A percentile compares a stretch with the other conserved stretches of the same genome.
Conservation (phyloP, 768 basidiomycete genomes). For the Melanogaster broomeanus region DNA sequence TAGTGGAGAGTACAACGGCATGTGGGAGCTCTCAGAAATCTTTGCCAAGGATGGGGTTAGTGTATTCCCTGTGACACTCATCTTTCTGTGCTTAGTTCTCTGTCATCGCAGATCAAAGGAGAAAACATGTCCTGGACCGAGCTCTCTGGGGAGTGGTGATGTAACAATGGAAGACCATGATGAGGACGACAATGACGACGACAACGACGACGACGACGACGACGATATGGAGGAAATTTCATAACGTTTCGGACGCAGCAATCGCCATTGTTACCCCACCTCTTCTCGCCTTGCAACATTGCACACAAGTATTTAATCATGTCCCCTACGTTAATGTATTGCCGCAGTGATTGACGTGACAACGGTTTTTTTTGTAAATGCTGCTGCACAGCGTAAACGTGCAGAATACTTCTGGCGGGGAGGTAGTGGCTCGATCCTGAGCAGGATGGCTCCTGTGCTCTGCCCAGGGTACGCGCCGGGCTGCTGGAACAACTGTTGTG, state of each 20-base stretch:
- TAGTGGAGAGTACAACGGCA: constrained; percentile 77
- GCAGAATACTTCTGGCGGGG: background rate
- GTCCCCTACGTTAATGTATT: too few species aligned
- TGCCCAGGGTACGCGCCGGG: background rate
- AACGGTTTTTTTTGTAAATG: too few species aligned
- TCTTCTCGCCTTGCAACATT: too few species aligned
- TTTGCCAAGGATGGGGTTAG: constrained; percentile 66
- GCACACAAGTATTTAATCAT: too few species aligned
- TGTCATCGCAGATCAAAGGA: constrained; percentile 40
- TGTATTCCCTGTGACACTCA: constrained; percentile 8
- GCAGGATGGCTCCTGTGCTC: constrained; percentile 3
- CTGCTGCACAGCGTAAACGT: too few species aligned
- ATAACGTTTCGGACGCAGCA: constrained; percentile 31
- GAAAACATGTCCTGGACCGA: constrained; percentile 47
- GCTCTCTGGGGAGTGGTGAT: constrained; percentile 25
- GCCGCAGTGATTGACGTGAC: too few species aligned
- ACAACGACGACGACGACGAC: constrained; percentile 57
- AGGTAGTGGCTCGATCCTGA: background rate
- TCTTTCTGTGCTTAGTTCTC: constrained; percentile 4
- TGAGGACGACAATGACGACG: constrained; percentile 53
- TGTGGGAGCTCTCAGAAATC: constrained; percentile 78
- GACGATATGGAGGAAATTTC: constrained; percentile 76
- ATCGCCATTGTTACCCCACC: too few species aligned
- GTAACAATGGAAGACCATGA: constrained; percentile 39
- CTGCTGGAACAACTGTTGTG: background rate